Evolutionary conservation across 2,329 filamentous ascomycete genomes (phyloP), one percentile per base, ranked within the genome.

Genomic region (Lachnellula occidentalis): DNA sequence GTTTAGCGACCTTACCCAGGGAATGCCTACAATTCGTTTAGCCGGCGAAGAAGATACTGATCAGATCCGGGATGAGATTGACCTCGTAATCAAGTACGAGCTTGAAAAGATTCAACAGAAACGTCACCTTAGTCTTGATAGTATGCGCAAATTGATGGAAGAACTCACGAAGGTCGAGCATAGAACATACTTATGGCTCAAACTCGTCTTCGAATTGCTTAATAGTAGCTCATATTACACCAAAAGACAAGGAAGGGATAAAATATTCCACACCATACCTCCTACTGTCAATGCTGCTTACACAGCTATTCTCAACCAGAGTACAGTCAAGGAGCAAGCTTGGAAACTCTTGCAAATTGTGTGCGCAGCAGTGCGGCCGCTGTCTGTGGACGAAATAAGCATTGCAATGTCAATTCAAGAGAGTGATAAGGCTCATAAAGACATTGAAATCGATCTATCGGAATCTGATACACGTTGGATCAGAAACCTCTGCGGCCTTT

Each of bases 41-140:
- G 64, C 62, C 22, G 71, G 71, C 21, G 72, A 74, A 24, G 64
- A 70, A 24, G 57, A 72, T 6, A 71, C 67, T 2, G 66, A 70
- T 24, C 54, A 34, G 0, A 74, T 74, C 21, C 63, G 64, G 15
- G 24, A 62, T 12, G 73, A 74, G 51, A 65, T 74, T 1, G 66
- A 71, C 50, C 57, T 37, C n/a, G 69, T 74, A 3, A 70, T 74
- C 22, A 51, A 41, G 15, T 15, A 24, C 8, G 21, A 47, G 24
- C 34, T 59, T 3, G 12, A 3, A 9, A 66, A 43, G 37, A 14
- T 55, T 45, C 9, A 17, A 12, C 6, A 17, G 22, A 17, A 51
- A 45, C 17, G 17, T 7, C 11, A 48, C 2, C 51, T 60, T 31
- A n/a, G n/a, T 3, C 5, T 34, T 2, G 11, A 12, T 2, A 19